A percentile compares a stretch with the other conserved stretches of the same genome.
Evolutionary conservation across 305 asterid genomes (phyloP).

Genomic region (Fraxinus ornus): DNA sequence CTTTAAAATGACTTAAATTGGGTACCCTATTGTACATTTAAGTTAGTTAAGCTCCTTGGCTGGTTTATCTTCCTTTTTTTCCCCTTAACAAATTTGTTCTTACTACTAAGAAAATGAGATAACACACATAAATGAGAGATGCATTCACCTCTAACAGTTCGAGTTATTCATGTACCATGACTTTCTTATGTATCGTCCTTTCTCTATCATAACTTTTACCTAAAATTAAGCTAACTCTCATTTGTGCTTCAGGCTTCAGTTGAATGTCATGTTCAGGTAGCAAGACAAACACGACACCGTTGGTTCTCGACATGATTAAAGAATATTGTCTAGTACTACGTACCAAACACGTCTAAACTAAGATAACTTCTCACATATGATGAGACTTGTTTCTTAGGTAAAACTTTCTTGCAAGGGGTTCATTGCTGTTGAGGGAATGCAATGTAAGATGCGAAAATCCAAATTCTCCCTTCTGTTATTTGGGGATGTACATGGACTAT

Average conservation of each 20-base stretch:
- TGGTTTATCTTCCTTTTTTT: background rate
- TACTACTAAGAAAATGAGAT: background rate
- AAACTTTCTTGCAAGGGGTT: background rate
- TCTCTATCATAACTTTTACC: background rate
- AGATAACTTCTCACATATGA: background rate
- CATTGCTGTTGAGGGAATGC: background rate
- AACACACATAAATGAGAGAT: background rate
- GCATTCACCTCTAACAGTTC: background rate
- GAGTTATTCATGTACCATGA: background rate
- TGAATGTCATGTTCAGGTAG: background rate
- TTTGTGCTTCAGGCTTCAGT: background rate
- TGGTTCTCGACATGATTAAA: background rate
- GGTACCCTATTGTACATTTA: background rate
- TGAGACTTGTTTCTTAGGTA: background rate
- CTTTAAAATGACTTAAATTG: background rate
- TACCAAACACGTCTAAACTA: background rate
- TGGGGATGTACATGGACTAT: background rate
- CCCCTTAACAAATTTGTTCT: background rate
- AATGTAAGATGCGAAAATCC: background rate
- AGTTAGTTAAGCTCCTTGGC: background rate
- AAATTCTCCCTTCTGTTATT: background rate
- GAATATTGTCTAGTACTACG: background rate
- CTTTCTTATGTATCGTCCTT: background rate
- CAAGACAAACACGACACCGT: background rate
- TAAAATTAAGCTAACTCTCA: background rate